Percentiles rank a stretch among this genome's conserved stretches.
These are phyloP conservation scores for Penstemon davidsonii DNA, from an alignment of 257 asterid species.

Conservation along the genomic window DNA sequence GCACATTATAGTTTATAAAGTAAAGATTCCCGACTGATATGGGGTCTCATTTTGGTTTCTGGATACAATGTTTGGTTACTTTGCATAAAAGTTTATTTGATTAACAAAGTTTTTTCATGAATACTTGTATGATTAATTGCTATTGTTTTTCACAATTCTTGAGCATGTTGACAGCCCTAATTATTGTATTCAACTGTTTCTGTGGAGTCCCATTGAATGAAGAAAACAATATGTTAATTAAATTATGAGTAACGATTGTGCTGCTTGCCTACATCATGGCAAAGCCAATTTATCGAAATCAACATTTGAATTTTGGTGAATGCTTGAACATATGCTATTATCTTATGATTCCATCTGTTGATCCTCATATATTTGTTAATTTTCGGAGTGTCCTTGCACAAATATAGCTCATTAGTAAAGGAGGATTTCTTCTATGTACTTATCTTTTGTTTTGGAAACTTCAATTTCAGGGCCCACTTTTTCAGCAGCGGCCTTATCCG, in stretches of 20 bases:
- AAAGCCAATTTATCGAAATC: too few relatives aligned
- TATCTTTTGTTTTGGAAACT: slow-evolving; percentile 9
- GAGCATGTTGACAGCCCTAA: too few relatives aligned
- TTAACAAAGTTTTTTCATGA: too few relatives aligned
- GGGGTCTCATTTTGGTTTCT: too few relatives aligned
- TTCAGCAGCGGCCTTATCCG: slow-evolving; percentile 97
- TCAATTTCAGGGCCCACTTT: slow-evolving; percentile 86
- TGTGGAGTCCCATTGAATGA: not conserved
- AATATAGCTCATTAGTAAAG: not conserved
- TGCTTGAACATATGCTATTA: not conserved
- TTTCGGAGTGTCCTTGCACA: not conserved
- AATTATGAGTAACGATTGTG: not conserved
- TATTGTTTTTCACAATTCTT: too few relatives aligned
- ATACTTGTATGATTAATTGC: too few relatives aligned
- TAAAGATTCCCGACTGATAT: too few relatives aligned
- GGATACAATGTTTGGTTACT: too few relatives aligned
- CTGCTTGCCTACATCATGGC: not conserved
- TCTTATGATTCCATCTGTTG: not conserved
- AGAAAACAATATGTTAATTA: not conserved
- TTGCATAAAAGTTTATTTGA: too few relatives aligned
- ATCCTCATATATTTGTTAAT: not conserved
- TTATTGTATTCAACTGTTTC: too few relatives aligned
- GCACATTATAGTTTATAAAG: too few relatives aligned
- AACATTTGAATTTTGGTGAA: not conserved
- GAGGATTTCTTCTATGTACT: slow-evolving; percentile 7